Conservation (phyloP, 805 yeast genomes). For the Wickerhamiella cacticola region DNA sequence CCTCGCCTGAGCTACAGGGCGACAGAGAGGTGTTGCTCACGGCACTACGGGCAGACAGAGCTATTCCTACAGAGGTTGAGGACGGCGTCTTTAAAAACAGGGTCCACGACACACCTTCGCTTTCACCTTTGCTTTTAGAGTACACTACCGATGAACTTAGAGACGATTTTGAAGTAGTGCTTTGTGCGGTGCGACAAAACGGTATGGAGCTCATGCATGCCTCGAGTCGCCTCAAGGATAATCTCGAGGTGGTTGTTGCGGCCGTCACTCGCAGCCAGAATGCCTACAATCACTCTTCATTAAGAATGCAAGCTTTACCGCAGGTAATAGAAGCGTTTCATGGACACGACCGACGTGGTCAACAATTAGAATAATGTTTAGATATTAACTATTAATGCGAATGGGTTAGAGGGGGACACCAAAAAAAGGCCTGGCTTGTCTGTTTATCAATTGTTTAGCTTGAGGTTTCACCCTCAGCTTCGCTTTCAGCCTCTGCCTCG, state of each 20-base stretch:
- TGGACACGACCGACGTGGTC: neutral
- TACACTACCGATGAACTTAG: neutral
- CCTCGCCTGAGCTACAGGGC: neutral
- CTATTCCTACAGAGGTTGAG: neutral
- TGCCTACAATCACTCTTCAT: conserved; percentile 1
- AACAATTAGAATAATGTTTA: conserved; percentile 6
- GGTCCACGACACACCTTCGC: neutral
- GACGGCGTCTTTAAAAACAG: neutral
- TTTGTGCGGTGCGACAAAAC: neutral
- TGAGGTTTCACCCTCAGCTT: neutral
- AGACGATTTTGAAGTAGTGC: neutral
- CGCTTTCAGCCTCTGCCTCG: neutral
- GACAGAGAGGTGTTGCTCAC: neutral
- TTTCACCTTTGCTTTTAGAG: neutral
- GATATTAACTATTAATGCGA: neutral
- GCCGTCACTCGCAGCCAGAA: neutral
- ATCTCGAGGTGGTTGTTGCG: neutral
- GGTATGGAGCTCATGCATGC: neutral
- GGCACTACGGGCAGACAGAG: neutral
- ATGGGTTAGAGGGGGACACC: neutral
- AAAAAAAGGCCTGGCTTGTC: neutral
- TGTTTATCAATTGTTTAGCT: no score
- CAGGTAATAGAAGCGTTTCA: conserved; percentile 43
- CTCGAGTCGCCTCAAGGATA: neutral
- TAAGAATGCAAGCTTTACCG: conserved; percentile 15